Conservation (phyloP, 495 filamentous ascomycete species). For the Tetracladium marchalianum region DNA sequence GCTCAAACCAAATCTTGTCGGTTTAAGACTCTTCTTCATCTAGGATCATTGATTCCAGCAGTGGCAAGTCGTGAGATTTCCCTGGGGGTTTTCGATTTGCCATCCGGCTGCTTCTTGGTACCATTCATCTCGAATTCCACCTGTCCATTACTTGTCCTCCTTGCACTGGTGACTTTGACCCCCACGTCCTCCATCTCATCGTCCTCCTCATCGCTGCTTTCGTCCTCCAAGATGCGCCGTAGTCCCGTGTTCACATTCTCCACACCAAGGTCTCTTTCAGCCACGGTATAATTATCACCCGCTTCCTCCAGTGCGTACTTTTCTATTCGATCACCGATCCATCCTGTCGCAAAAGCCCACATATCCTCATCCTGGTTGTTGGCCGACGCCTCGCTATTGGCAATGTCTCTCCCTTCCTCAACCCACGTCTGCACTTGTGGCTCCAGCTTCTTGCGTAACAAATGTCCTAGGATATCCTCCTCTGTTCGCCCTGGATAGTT, state of each 20-base stretch:
- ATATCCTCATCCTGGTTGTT: conserved; percentile 18
- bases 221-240: conserved; percentile 38
- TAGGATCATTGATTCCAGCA: conserved; percentile 31
- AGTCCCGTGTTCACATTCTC: conserved; percentile 64
- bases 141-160: conserved; percentile 27
- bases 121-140: conserved; percentile 30
- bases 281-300: conserved; percentile 48
- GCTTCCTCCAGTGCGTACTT: conserved; percentile 40
- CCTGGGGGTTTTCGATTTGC: conserved; percentile 19
- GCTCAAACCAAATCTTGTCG: conserved; percentile 17
- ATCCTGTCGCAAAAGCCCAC: conserved; percentile 28
- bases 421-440: conserved; percentile 66
- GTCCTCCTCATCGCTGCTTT: conserved; percentile 31
- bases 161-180: conserved; percentile 34
- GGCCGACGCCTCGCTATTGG: conserved; percentile 19
- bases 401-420: conserved; percentile 39
- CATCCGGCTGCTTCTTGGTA: conserved; percentile 23
- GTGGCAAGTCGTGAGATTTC: conserved; percentile 45
- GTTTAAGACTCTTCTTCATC: conserved; percentile 4
- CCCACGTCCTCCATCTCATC: conserved; percentile 27
- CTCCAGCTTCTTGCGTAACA: conserved; percentile 75
- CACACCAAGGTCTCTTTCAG: conserved; percentile 56
- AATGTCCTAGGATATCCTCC: conserved; percentile 46
- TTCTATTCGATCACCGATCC: conserved; percentile 24
- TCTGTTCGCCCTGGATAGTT: conserved; percentile 66